A percentile compares a stretch with the other conserved stretches of the same genome.
Evolutionary conservation across 352 stramenopile species (phyloP).

Genomic region (Saprolegnia parasitica): DNA sequence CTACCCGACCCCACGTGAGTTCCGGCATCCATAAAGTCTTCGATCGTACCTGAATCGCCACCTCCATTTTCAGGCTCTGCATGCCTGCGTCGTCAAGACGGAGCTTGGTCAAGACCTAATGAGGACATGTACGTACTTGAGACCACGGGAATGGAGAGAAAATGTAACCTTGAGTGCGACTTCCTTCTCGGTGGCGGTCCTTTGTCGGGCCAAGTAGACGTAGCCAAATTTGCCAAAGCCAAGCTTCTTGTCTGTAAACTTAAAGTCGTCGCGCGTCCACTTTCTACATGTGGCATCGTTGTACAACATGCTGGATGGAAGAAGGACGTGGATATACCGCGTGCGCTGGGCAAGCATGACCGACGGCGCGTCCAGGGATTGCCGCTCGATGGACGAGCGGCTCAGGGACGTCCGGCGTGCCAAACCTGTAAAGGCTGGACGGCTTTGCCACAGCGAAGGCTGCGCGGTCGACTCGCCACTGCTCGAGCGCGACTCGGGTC

Average conservation of each 20-base stretch:
- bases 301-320: not conserved
- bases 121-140: not conserved
- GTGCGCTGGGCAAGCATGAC: not conserved
- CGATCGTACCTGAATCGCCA: constrained; percentile 18
- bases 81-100: constrained; percentile 19
- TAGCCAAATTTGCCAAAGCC: constrained; percentile 85
- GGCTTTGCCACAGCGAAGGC: not conserved
- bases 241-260: constrained; percentile 61
- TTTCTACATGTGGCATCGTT: not conserved
- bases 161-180: constrained; percentile 69
- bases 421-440: not conserved
- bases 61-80: constrained; percentile 26
- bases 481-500: not conserved
- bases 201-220: constrained; percentile 76
- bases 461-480: not conserved
- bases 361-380: not conserved
- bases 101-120: constrained; percentile 25
- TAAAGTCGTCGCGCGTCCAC: constrained; percentile 42
- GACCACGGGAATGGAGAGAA: not conserved
- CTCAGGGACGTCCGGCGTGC: too few relatives aligned
- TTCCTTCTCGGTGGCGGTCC: constrained; percentile 46
- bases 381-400: not conserved
- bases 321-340: constrained; percentile 33
- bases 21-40: not conserved
- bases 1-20: constrained; percentile 65